A percentile compares a stretch with the other conserved stretches of the same genome.
phyloP scores from a whole-genome alignment of 495 filamentous ascomycete genomes.

The Tuber borchii region DNA sequence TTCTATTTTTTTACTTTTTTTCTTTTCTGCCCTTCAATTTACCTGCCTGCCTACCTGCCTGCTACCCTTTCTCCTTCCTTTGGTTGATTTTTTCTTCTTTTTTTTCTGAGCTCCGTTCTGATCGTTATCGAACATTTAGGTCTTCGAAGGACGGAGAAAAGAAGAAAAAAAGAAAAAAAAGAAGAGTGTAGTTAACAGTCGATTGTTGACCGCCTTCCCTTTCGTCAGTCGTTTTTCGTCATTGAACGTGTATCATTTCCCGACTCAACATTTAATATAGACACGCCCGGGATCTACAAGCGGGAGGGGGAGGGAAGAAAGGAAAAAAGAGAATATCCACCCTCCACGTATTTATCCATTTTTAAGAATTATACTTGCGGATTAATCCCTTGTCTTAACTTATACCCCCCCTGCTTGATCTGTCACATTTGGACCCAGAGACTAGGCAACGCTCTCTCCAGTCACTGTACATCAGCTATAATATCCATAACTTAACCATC shows the following conservation, averaged over 20 bases:
- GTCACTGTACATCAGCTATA: constrained; percentile 5
- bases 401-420: constrained; percentile 23
- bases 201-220: background rate
- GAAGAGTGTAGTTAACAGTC: constrained; percentile 4
- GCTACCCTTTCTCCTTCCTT: background rate
- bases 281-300: background rate
- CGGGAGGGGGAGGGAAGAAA: constrained; percentile 17
- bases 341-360: constrained; percentile 38
- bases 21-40: background rate
- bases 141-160: background rate
- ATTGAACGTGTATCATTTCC: background rate
- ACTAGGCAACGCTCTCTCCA: constrained; percentile 30
- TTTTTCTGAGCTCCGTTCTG: background rate
- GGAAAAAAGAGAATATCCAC: constrained; percentile 29
- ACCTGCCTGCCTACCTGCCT: background rate
- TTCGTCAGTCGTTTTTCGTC: constrained; percentile 1
- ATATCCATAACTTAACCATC: constrained; percentile 30
- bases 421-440: constrained; percentile 33
- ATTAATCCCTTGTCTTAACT: background rate
- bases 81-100: background rate
- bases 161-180: background rate
- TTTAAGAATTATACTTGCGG: constrained; percentile 3
- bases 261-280: background rate
- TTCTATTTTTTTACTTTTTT: background rate
- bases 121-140: background rate